These are phyloP conservation scores for Xanthoceras sorbifolium DNA, from an alignment of 345 rosid genomes.

Conservation along the genomic window DNA sequence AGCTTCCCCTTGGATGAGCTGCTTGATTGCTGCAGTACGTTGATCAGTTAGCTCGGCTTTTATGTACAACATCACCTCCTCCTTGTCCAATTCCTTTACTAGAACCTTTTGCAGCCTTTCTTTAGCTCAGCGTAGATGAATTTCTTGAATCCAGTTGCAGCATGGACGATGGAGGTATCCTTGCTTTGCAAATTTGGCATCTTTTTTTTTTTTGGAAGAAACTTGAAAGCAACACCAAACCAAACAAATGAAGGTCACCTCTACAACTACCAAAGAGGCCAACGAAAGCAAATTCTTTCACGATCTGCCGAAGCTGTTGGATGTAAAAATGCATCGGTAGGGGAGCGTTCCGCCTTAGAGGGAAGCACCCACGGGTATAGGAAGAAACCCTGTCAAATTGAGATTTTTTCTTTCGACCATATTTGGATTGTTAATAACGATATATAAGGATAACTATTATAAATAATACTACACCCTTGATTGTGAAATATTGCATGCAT, in stretches of 20 bases:
- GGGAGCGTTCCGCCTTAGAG: too few relatives aligned
- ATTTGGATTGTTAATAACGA: too few relatives aligned
- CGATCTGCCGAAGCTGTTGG: too few relatives aligned
- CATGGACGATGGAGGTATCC: constrained; percentile 1
- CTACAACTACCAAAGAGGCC: not conserved
- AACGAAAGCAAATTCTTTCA: constrained; percentile 3
- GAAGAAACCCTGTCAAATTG: too few relatives aligned
- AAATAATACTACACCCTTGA: too few relatives aligned
- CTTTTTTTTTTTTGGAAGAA: not conserved
- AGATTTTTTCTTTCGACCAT: not conserved
- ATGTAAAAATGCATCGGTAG: too few relatives aligned
- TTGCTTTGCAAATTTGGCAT: not conserved
- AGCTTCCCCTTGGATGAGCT: constrained; percentile 33
- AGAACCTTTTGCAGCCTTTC: constrained; percentile 31
- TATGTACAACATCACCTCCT: constrained; percentile 41
- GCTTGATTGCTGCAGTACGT: constrained; percentile 37
- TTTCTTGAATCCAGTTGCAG: constrained; percentile 18
- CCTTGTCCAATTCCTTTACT: constrained; percentile 40
- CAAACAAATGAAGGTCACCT: constrained; percentile 4
- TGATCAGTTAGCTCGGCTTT: constrained; percentile 30
- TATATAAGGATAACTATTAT: too few relatives aligned
- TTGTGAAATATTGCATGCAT: too few relatives aligned
- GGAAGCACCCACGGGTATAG: too few relatives aligned
- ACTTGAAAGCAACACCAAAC: constrained; percentile 20
- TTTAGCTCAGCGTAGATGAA: constrained; percentile 39